These are phyloP conservation scores for Syzygium aqueum DNA, from an alignment of 345 rosid genomes.

Conservation along the genomic window DNA sequence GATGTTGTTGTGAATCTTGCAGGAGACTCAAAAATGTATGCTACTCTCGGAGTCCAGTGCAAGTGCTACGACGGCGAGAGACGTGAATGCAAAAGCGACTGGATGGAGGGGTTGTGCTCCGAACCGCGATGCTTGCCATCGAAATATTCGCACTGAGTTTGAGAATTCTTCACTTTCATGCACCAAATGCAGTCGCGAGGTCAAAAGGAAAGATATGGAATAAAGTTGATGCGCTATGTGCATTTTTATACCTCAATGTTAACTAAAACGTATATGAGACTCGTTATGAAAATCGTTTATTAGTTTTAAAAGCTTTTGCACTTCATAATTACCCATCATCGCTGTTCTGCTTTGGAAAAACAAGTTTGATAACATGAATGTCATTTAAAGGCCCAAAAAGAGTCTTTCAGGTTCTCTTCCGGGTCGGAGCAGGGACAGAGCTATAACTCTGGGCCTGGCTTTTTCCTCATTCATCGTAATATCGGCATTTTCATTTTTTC, in stretches of 20 bases:
- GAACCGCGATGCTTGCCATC: slow-evolving; percentile 37
- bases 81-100: slow-evolving; percentile 21
- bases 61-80: slow-evolving; percentile 29
- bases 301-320: neutral
- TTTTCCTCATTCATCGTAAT: neutral
- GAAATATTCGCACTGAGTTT: slow-evolving; percentile 5
- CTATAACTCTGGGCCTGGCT: neutral
- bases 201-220: neutral
- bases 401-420: neutral
- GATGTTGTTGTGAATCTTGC: neutral
- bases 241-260: neutral
- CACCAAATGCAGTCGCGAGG: neutral
- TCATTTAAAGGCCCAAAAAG: neutral
- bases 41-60: slow-evolving; percentile 28
- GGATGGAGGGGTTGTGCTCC: slow-evolving; percentile 20
- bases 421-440: neutral
- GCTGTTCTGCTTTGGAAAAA: neutral
- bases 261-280: neutral
- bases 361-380: neutral
- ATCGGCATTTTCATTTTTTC: neutral
- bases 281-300: neutral
- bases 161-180: neutral
- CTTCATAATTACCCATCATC: neutral
- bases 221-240: neutral
- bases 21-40: slow-evolving; percentile 17